phyloP scores from a whole-genome alignment of 2,329 filamentous ascomycete species.

The Tolypocladium capitatum region DNA sequence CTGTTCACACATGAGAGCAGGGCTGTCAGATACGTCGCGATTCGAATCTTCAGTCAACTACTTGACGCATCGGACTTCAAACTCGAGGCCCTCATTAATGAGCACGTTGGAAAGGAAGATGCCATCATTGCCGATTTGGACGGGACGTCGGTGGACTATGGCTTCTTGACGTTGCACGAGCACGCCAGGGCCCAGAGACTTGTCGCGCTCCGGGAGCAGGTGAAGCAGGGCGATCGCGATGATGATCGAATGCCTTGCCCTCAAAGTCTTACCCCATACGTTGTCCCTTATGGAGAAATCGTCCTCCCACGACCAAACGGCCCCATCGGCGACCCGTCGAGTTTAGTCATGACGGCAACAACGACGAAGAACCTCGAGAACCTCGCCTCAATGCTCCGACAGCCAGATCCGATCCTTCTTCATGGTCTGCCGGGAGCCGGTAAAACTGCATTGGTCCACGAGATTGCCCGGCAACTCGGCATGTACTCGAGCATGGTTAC shows the following conservation, averaged over 20 bases:
- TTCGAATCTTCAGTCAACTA: conserved; percentile 68
- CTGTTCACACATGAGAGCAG: conserved; percentile 49
- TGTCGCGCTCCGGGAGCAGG: conserved; percentile 26
- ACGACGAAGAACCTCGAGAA: conserved; percentile 57
- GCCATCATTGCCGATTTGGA: conserved; percentile 62
- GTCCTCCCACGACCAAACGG: conserved; percentile 53
- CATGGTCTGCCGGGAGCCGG: conserved; percentile 75
- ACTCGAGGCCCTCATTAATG: conserved; percentile 55
- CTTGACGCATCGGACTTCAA: conserved; percentile 70
- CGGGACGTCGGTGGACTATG: conserved; percentile 62
- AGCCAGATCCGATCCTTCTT: conserved; percentile 60
- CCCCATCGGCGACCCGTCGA: conserved; percentile 29
- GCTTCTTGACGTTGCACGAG: conserved; percentile 52
- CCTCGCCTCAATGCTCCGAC: conserved; percentile 55
- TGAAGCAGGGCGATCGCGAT: conserved; percentile 12
- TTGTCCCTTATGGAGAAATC: conserved; percentile 51
- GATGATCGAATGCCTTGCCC: conserved; percentile 5
- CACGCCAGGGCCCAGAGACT: conserved; percentile 36
- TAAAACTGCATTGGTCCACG: conserved; percentile 76
- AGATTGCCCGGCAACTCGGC: conserved; percentile 67
- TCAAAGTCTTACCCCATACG: conserved; percentile 44
- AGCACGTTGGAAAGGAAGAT: conserved; percentile 48
- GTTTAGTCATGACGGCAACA: conserved; percentile 57
- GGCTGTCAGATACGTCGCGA: conserved; percentile 64
- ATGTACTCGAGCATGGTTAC: conserved; percentile 78